These are phyloP conservation scores for Pecoramyces ruminantium DNA, from an alignment of 192 early-diverging fungal species.

Conservation along the genomic window DNA sequence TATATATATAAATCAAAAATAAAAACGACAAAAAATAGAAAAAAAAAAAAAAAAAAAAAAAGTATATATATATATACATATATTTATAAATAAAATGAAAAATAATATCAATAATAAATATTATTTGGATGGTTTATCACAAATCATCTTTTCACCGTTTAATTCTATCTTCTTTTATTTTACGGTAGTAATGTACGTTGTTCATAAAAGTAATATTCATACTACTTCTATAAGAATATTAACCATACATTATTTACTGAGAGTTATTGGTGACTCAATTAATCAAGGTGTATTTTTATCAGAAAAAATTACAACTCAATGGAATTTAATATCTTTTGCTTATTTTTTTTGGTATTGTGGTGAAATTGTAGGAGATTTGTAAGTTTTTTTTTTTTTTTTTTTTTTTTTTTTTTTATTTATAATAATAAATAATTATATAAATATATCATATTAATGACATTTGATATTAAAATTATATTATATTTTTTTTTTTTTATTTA, in stretches of 20 bases:
- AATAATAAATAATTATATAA: no score
- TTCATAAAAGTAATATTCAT: neutral
- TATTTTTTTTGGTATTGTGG: neutral
- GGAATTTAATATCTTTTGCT: neutral
- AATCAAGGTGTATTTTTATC: no score
- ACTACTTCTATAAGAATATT: neutral
- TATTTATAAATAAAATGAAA: no score
- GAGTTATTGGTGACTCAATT: neutral
- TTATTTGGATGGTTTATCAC: neutral
- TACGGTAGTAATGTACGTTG: neutral
- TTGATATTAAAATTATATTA: no score
- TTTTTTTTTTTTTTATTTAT: no score
- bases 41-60: no score
- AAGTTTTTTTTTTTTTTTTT: neutral
- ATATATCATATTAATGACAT: no score
- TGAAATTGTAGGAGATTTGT: neutral
- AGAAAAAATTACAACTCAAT: neutral
- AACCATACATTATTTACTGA: neutral
- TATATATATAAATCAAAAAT: no score
- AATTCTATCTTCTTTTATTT: neutral
- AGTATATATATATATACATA: no score
- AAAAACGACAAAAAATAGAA: no score
- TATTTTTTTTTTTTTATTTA: no score
- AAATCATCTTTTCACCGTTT: neutral
- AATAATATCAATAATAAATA: neutral